A percentile compares a stretch with the other conserved stretches of the same genome.
Evolutionary conservation across 257 asterid genomes (phyloP).

Genomic region (Lavandula angustifolia): DNA sequence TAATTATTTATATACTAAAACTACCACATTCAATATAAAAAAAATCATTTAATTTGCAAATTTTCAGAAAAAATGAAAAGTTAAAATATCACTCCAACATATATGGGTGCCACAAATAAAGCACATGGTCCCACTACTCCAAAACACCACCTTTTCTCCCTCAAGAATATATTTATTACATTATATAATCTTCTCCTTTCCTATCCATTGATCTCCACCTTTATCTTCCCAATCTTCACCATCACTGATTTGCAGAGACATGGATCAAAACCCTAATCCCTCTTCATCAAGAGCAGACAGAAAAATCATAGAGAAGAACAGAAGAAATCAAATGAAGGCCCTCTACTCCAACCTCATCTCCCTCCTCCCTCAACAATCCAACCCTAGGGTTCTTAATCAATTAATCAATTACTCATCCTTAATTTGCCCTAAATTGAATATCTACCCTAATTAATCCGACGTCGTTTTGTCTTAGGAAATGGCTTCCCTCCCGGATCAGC

Average conservation of each 20-base stretch:
- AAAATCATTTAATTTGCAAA: too few species aligned
- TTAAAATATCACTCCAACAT: too few species aligned
- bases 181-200: too few species aligned
- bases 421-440: background rate
- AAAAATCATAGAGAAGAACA: constrained; percentile 53
- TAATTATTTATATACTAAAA: too few species aligned
- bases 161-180: too few species aligned
- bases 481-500: constrained; percentile 44
- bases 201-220: too few species aligned
- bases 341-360: constrained; percentile 53
- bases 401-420: background rate
- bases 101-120: too few species aligned
- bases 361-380: constrained; percentile 48
- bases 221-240: too few species aligned
- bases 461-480: constrained; percentile 37
- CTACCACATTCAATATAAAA: too few species aligned
- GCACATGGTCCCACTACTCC: too few species aligned
- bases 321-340: constrained; percentile 62
- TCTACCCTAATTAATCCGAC: background rate
- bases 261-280: constrained; percentile 25
- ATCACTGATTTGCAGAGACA: background rate
- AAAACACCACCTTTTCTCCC: too few species aligned
- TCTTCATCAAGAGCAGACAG: constrained; percentile 41
- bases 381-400: constrained; percentile 36
- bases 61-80: too few species aligned